These are phyloP conservation scores for Polytrichum formosum DNA, from an alignment of 225 moss, liverwort and hornwort genomes.

Conservation along the genomic window DNA sequence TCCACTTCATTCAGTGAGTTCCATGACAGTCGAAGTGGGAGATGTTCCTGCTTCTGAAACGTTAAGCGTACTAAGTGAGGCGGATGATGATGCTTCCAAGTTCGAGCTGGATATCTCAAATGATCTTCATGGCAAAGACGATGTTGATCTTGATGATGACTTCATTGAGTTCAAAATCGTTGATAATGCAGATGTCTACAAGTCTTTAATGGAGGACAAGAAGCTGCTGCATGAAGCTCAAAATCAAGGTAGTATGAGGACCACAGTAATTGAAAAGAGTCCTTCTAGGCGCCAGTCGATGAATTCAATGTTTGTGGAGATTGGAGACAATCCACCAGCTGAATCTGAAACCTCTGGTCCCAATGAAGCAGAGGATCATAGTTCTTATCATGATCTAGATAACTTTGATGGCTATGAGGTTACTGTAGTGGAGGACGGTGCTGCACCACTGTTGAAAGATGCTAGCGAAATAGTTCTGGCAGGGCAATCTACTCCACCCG, in stretches of 20 bases:
- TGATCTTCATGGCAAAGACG: conserved; percentile 3
- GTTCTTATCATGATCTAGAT: conserved; percentile 8
- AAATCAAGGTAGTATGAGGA: conserved; percentile 1
- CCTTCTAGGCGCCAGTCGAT: conserved; percentile 8
- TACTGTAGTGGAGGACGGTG: conserved; percentile 9
- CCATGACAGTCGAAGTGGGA: conserved; percentile 14
- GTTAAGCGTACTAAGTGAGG: neutral
- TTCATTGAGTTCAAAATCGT: neutral
- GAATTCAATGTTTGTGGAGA: conserved; percentile 11
- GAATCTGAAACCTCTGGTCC: conserved; percentile 10
- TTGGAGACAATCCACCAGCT: conserved; percentile 12
- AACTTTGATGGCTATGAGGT: conserved; percentile 16
- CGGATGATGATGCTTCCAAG: neutral
- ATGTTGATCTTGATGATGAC: neutral
- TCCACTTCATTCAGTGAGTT: conserved; percentile 2
- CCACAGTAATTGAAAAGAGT: neutral
- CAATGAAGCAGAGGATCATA: conserved; percentile 3
- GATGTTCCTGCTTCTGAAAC: conserved; percentile 7
- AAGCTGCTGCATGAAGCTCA: neutral
- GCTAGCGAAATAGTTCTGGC: neutral
- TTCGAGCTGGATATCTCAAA: neutral
- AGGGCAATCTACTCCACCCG: neutral
- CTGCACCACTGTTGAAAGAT: neutral
- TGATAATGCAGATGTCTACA: conserved; percentile 5
- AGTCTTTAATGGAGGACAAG: conserved; percentile 7